Conservation (phyloP, 1,284 basidiomycete genomes). For the Afroboletus lepidellus region DNA sequence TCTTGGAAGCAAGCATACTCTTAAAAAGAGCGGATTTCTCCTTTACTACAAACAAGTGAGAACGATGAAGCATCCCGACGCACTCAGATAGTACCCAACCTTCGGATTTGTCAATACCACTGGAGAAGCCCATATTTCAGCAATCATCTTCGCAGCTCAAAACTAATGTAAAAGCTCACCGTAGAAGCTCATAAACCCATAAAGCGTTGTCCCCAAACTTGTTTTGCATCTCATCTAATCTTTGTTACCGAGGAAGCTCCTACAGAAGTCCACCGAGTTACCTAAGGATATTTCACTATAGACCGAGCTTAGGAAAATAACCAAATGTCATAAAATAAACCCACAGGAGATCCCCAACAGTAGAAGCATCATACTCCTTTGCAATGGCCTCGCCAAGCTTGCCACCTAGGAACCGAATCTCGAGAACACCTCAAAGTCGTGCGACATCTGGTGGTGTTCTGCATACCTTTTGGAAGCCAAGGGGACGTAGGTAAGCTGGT, state of each 20-base stretch:
- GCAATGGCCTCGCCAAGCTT: constrained; percentile 91
- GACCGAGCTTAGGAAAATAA: constrained; percentile 1
- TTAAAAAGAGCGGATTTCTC: constrained; percentile 80
- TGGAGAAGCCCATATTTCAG: constrained; percentile 30
- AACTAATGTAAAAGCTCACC: constrained; percentile 41
- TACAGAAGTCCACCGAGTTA: constrained; percentile 9
- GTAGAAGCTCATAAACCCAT: constrained; percentile 87
- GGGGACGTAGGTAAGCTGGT: constrained; percentile 74
- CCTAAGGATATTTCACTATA: constrained; percentile 50
- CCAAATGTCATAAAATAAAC: constrained; percentile 18
- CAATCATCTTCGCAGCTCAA: not conserved
- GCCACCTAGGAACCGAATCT: constrained; percentile 95
- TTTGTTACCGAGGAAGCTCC: constrained; percentile 3
- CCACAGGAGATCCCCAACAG: constrained; percentile 86
- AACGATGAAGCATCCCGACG: not conserved
- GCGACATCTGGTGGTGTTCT: constrained; percentile 1
- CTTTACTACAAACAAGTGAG: constrained; percentile 57
- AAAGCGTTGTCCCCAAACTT: constrained; percentile 83
- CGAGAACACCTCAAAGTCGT: constrained; percentile 1
- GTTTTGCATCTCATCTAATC: constrained; percentile 72
- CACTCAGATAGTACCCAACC: constrained; percentile 44
- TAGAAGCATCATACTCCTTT: constrained; percentile 83
- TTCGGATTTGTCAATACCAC: constrained; percentile 89
- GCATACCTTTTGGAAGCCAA: constrained; percentile 83
- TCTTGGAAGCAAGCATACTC: constrained; percentile 94